phyloP scores from a whole-genome alignment of 768 basidiomycete species.

The Pleurotus sapidus region DNA sequence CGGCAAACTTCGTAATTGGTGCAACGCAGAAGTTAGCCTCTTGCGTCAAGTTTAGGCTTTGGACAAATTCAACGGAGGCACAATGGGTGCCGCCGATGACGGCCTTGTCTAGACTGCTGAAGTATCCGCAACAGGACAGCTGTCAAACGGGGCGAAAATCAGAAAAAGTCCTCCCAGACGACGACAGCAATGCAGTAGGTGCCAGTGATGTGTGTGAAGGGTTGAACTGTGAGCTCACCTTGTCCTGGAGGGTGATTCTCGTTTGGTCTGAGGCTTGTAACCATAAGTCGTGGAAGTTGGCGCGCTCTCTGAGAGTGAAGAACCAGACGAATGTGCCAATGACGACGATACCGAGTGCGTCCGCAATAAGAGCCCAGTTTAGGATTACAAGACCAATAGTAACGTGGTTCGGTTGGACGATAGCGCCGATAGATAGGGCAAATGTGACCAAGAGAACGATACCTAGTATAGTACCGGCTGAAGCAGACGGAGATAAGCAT shows the following conservation, averaged over 20 bases:
- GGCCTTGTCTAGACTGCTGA: slow-evolving; percentile 56
- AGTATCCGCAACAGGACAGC: slow-evolving; percentile 88
- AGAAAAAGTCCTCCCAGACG: too few relatives aligned
- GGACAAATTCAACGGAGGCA: slow-evolving; percentile 36
- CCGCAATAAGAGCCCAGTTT: slow-evolving; percentile 70
- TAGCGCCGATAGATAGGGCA: slow-evolving; percentile 64
- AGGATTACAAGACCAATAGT: slow-evolving; percentile 70
- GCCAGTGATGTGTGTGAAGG: too few relatives aligned
- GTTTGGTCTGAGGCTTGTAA: slow-evolving; percentile 37
- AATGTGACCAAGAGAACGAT: slow-evolving; percentile 66
- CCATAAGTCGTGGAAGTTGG: slow-evolving; percentile 64
- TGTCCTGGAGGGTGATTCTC: slow-evolving; percentile 66
- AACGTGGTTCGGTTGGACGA: slow-evolving; percentile 68
- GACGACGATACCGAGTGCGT: slow-evolving; percentile 57
- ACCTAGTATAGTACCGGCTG: slow-evolving; percentile 74
- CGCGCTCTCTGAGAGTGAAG: slow-evolving; percentile 70
- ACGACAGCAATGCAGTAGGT: too few relatives aligned
- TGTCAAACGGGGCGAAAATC: slow-evolving; percentile 20
- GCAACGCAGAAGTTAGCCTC: slow-evolving; percentile 64
- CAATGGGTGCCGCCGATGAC: slow-evolving; percentile 67
- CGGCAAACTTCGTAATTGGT: slow-evolving; percentile 65
- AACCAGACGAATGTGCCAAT: slow-evolving; percentile 81
- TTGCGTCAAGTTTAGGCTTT: slow-evolving; percentile 34
- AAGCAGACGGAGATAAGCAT: slow-evolving; percentile 3
- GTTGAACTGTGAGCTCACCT: slow-evolving; percentile 38